These are phyloP conservation scores for Falciphora oryzae DNA, from an alignment of 2,329 filamentous ascomycete genomes.

Conservation along the genomic window DNA sequence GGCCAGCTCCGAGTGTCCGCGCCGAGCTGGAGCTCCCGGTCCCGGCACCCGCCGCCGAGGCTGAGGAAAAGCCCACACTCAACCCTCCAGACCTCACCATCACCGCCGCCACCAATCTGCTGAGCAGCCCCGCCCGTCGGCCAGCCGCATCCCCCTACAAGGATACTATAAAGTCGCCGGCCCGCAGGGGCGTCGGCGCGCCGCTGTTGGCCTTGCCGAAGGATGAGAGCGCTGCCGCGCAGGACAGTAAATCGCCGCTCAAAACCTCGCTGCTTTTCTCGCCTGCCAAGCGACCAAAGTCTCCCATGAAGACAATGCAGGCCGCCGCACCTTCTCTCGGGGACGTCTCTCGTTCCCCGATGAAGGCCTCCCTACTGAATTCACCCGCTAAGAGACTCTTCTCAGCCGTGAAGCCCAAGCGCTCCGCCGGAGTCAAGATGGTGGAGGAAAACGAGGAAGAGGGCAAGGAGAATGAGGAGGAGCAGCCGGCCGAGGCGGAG, in stretches of 20 bases:
- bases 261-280: conserved; percentile 40
- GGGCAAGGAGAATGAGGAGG: conserved; percentile 12
- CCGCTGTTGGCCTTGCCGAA: conserved; percentile 10
- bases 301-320: conserved; percentile 34
- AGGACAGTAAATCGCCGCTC: conserved; percentile 27
- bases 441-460: conserved; percentile 17
- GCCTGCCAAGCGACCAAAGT: conserved; percentile 44
- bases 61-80: conserved; percentile 21
- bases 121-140: conserved; percentile 52
- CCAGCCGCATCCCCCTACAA: conserved; percentile 46
- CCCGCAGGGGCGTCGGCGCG: conserved; percentile 44
- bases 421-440: conserved; percentile 28
- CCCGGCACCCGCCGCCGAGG: not conserved
- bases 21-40: conserved; percentile 23
- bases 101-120: conserved; percentile 18
- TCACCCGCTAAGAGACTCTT: conserved; percentile 32
- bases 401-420: conserved; percentile 29
- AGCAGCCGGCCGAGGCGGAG: conserved; percentile 5
- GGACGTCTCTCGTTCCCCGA: conserved; percentile 27
- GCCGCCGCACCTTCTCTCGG: conserved; percentile 21
- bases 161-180: conserved; percentile 50
- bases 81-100: conserved; percentile 32
- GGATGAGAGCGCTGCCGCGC: conserved; percentile 15
- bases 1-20: conserved; percentile 32
- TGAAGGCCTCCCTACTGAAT: conserved; percentile 43